Evolutionary conservation across 2,329 filamentous ascomycete species (phyloP), one percentile per base, ranked within the genome.

Genomic region (Colletotrichum cereale): DNA sequence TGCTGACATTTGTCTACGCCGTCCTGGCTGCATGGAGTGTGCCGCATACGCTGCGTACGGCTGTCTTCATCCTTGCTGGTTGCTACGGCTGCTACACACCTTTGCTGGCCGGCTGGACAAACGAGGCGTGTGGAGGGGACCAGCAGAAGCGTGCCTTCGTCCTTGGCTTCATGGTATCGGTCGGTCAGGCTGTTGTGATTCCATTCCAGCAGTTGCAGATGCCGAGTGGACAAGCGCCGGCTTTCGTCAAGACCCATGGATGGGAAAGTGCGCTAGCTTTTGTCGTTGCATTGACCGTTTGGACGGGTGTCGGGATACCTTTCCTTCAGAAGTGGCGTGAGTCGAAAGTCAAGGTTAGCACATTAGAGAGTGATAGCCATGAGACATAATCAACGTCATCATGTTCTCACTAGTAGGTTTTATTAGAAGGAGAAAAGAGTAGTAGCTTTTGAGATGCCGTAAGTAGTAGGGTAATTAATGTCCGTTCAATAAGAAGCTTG

Each of bases 11-110:
- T 62, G 77, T 76, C 70, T 84, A 82, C 68, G 74, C 79, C 6
- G 73, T 84, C 1, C 77, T 84, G 34, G 77, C 80, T 0, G 79
- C 78, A 0, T 84, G 83, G 83, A 68, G 78, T 8, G 80, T 82
- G 0, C 78, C 82, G 0, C 80, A 83, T 61, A 67, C 69, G 31
- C 74, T 84, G 6, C 77, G 78, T 7, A 82, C 84, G 79, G 79
- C 79, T 1, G 81, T 76, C 1, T 84, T 83, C 58, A 81, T 84
- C 58, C 74, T 83, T 6, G 75, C 76, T 2, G 82, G 83, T 16
- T 81, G 78, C 56, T 84, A 84, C 66, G 82, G 83, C 36, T 84
- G 81, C 64, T 83, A 79, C 74, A 84, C 82, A 1, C 82, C 83
- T 3, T 75, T 84, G 11, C 75, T 84, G 0, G 81, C 82, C 0